phyloP scores from a whole-genome alignment of 2,329 filamentous ascomycete species.

The Venturiaceae sp. region DNA sequence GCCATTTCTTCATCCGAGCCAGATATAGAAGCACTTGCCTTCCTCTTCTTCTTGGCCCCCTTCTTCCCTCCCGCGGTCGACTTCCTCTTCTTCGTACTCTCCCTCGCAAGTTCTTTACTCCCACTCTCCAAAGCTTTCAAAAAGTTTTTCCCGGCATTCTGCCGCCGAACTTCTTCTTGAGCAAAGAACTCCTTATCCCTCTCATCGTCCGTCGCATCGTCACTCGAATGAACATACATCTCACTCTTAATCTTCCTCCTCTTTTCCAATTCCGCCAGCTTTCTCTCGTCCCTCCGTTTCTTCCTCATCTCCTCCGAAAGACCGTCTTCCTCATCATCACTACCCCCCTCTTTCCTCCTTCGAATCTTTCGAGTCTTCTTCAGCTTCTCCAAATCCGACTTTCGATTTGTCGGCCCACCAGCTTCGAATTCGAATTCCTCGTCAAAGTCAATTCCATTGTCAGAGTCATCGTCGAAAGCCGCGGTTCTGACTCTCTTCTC shows the following conservation, averaged over 20 bases:
- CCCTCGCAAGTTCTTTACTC: neutral
- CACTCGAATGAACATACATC: conserved; percentile 69
- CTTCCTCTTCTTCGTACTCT: conserved; percentile 9
- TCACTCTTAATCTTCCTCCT: conserved; percentile 73
- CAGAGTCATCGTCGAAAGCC: conserved; percentile 61
- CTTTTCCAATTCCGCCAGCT: conserved; percentile 66
- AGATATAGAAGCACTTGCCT: conserved; percentile 10
- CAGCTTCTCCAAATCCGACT: conserved; percentile 40
- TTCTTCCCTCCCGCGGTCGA: conserved; percentile 9
- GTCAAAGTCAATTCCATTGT: conserved; percentile 47
- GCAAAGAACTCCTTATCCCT: conserved; percentile 67
- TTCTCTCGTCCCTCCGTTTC: conserved; percentile 50
- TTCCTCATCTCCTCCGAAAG: conserved; percentile 42
- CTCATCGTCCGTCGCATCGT: conserved; percentile 81
- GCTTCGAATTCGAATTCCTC: conserved; percentile 52
- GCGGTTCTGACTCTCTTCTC: conserved; percentile 26
- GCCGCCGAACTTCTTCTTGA: conserved; percentile 58
- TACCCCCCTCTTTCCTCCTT: conserved; percentile 47
- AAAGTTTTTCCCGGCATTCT: conserved; percentile 20
- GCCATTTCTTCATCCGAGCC: conserved; percentile 7
- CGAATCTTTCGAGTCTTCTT: conserved; percentile 30
- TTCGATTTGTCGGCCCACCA: conserved; percentile 54
- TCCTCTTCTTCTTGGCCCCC: conserved; percentile 15
- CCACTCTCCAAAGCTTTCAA: conserved; percentile 3
- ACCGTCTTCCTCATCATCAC: conserved; percentile 51